Evolutionary conservation across 352 stramenopile species (phyloP).

Genomic region (Pythium sp.): DNA sequence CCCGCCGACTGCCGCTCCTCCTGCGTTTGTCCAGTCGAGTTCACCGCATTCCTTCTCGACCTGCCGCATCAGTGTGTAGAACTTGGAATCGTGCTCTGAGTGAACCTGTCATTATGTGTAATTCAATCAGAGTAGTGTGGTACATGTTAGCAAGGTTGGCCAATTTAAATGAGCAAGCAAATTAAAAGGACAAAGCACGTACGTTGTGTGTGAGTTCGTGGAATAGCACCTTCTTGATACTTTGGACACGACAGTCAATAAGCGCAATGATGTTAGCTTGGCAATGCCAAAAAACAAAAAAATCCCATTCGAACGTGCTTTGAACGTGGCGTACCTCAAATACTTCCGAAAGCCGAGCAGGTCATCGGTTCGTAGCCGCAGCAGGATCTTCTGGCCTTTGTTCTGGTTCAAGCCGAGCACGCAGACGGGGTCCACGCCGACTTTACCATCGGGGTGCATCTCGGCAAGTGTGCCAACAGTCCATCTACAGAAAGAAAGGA

Average conservation of each 20-base stretch:
- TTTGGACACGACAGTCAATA: slow-evolving; percentile 19
- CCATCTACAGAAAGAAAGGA: slow-evolving; percentile 44
- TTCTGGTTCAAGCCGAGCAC: slow-evolving; percentile 95
- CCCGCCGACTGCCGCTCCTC: slow-evolving; percentile 38
- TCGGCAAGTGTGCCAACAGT: slow-evolving; percentile 83
- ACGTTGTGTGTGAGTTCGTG: slow-evolving; percentile 95
- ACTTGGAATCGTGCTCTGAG: slow-evolving; percentile 76
- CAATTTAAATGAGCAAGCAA: no score
- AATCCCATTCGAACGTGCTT: no score
- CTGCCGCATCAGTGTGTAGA: slow-evolving; percentile 80
- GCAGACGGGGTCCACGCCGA: slow-evolving; percentile 84
- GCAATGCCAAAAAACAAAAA: neutral
- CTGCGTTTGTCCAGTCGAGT: slow-evolving; percentile 60
- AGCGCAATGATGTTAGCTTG: neutral
- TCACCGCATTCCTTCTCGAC: slow-evolving; percentile 73
- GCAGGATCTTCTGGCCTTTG: slow-evolving; percentile 92
- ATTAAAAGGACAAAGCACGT: slow-evolving; percentile 18
- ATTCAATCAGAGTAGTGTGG: neutral
- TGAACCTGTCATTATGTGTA: slow-evolving; percentile 35
- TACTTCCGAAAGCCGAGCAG: slow-evolving; percentile 91
- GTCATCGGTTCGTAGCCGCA: slow-evolving; percentile 94
- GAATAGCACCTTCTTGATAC: slow-evolving; percentile 92
- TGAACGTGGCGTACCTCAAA: slow-evolving; percentile 40
- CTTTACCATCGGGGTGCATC: slow-evolving; percentile 90
- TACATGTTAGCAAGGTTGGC: neutral